Evolutionary conservation across 768 basidiomycete species (phyloP), one percentile per base, ranked within the genome.

Genomic region (Phylloporus sp.): DNA sequence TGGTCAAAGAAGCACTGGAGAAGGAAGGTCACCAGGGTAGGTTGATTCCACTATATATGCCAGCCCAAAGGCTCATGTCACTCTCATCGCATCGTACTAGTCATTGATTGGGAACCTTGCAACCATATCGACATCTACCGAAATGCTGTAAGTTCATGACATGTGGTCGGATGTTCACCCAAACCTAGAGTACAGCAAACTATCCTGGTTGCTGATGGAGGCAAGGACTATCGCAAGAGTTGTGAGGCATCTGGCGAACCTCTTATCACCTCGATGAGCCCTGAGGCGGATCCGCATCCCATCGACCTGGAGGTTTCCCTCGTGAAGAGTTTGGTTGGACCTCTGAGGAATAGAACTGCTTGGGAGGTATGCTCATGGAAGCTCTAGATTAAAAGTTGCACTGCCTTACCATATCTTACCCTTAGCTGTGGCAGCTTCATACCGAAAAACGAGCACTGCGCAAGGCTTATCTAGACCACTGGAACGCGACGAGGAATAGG

Each of bases 41-140:
- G 52, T 28, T 31, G 26, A 28, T 21, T 21, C 11, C 28, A 15
- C 44, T 17, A 15, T 9, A 8, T 8, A 31, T 28, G 9, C 0
- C 0, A 6, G 22, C 46, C 58, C 6, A 51, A 63, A 27, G n/a
- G 31, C 13, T 28, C 24, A 23, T 11, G 35, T 21, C 8, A 42
- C 9, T 34, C 13, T 28, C 24, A 23, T 11, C 35, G 21, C 8
- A 42, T 10, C 35, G 1, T 32, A 6, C 11, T 21, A 50, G 52
- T 90, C 9, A 75, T 90, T 42, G 81, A 87, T 47, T 91, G 86
- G 86, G 71, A 73, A 35, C 78, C 81, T 0, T 60, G 72, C 36
- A 74, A 79, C 22, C 81, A 85, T 50, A 45, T 54, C 0, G 64
- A 69, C 14, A 62, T 72, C 7, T 57, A 59, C 42, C 49, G 46